phyloP scores from a whole-genome alignment of 768 basidiomycete genomes.

The Leccinellum rugosiceps region DNA sequence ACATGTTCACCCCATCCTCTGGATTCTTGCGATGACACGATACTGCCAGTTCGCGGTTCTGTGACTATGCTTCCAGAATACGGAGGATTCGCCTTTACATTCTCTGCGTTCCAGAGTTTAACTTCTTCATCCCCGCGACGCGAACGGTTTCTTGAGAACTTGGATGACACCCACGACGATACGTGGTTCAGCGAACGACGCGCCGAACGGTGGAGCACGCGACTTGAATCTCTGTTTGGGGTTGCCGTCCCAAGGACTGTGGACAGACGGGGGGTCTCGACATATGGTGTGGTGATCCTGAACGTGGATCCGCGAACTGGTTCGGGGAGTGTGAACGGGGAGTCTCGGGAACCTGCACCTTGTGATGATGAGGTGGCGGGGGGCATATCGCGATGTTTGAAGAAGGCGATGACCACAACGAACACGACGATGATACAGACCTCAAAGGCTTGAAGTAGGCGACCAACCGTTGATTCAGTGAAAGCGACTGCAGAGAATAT shows the following conservation, averaged over 20 bases:
- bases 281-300: conserved; percentile 18
- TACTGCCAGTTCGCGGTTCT: neutral
- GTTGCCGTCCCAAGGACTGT: conserved; percentile 5
- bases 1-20: conserved; percentile 6
- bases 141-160: conserved; percentile 25
- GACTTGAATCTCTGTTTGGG: conserved; percentile 7
- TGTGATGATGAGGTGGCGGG: neutral
- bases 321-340: conserved; percentile 21
- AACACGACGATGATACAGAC: conserved; percentile 61
- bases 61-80: conserved; percentile 1
- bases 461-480: conserved; percentile 67
- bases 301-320: conserved; percentile 26
- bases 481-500: conserved; percentile 49
- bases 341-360: neutral
- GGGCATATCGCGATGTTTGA: conserved; percentile 16
- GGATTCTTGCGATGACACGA: conserved; percentile 3
- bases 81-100: conserved; percentile 16
- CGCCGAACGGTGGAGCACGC: conserved; percentile 11
- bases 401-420: conserved; percentile 47
- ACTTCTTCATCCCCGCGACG: conserved; percentile 26
- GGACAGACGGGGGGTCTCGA: conserved; percentile 28
- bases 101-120: conserved; percentile 35
- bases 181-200: conserved; percentile 27
- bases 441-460: conserved; percentile 61
- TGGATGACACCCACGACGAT: conserved; percentile 40